A percentile compares a stretch with the other conserved stretches of the same genome.
Conservation (phyloP, 345 rosid genomes). For the Combretum micranthum region DNA sequence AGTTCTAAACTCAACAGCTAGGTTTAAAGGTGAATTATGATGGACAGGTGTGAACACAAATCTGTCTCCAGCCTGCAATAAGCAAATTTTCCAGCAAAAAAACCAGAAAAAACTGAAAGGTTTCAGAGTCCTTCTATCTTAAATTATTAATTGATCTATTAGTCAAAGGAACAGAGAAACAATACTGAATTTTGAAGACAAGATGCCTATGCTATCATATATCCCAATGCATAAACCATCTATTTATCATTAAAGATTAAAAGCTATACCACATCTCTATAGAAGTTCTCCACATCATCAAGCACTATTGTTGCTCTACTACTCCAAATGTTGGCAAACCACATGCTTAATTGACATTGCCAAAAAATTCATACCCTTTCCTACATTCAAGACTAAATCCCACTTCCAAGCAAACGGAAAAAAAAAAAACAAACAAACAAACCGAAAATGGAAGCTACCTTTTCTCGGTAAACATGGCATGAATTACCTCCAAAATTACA, state of each 20-base stretch:
- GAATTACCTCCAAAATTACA: no score
- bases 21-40: conserved; percentile 60
- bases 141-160: neutral
- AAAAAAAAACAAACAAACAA: no score
- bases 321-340: no score
- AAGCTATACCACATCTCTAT: neutral
- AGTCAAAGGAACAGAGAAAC: neutral
- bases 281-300: neutral
- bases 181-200: neutral
- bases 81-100: neutral
- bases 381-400: no score
- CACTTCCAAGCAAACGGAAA: no score
- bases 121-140: neutral
- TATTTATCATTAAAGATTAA: neutral
- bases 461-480: no score
- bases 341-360: no score
- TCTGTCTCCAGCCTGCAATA: conserved; percentile 51
- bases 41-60: conserved; percentile 54
- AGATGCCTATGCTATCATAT: neutral
- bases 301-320: neutral
- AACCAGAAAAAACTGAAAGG: neutral
- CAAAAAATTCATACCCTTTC: no score
- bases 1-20: conserved; percentile 53
- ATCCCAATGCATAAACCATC: neutral
- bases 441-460: no score